Base-by-base conservation (phyloP, 176 grass and related monocot species). In the Pontederia paniculata region DNA sequence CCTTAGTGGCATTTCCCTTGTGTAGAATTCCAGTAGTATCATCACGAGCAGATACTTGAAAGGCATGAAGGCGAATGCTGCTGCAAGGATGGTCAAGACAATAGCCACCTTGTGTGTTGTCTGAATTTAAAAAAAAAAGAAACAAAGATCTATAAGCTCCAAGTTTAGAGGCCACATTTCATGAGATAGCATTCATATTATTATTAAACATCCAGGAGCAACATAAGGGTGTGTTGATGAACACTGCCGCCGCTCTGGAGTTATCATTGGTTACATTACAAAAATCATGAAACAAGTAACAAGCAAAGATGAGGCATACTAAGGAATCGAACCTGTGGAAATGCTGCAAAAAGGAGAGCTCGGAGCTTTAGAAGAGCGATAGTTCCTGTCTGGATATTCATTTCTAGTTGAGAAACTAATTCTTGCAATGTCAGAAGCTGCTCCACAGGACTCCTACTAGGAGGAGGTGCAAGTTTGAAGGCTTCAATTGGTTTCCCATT, bases 281-380 rank as follows among this genome's bases (percentile, higher is more conserved):
- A 37, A 9, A n/a, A 37, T 5, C 9, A 2, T 15, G 9, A 12
- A 31, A 55, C 13, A 16, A 31, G 20, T 41, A 41, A 9, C 9
- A 12, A 43, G 37, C 44, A n/a, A 44, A 42, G 44, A 44, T 61
- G 42, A 18, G 14, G 7, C 28, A 37, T 42, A 19, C 45, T 44
- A 7, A 20, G 20, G 31, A 14, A 2, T 0, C 17, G 16, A 46
- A 88, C 93, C 87, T 98, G 83, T 9, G 93, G 83, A 74, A 82
- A 91, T 48, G 84, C 78, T 37, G 93, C 83, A 42, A 88, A 77
- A 71, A 98, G 65, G 68, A 98, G 78, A 23, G 81, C 80, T 62
- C 84, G 83, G 17, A 95, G 75, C 61, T 95, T 95, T 8, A 95
- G 81, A 47, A 95, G 89, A 55, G 83, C 73, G 56, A 95, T 95